Percentiles rank a stretch among this genome's conserved stretches.
These are phyloP conservation scores for Cyclotella choctawhatcheeana DNA, from an alignment of 108 stramenopile species.

Conservation along the genomic window DNA sequence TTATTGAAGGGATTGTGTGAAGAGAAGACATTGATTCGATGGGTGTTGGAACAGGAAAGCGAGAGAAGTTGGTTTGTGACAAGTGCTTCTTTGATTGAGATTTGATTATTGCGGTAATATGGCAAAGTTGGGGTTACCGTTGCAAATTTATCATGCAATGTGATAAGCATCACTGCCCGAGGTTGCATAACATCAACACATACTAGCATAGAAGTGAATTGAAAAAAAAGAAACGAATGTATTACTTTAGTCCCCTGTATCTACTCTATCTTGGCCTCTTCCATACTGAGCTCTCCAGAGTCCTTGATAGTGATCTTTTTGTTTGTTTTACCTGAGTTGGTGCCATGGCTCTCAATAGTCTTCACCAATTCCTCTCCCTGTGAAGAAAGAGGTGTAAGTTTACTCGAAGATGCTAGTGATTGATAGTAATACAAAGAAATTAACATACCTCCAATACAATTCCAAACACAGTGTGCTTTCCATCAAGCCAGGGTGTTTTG, in stretches of 20 bases:
- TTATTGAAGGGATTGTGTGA: conserved; percentile 37
- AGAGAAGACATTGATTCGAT: conserved; percentile 32
- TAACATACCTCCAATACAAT: conserved; percentile 81
- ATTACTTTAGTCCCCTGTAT: conserved; percentile 1
- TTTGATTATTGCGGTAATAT: neutral
- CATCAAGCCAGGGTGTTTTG: conserved; percentile 97
- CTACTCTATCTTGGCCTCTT: neutral
- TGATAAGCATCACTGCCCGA: too few species aligned
- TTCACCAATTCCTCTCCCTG: conserved; percentile 91
- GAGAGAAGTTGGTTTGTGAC: conserved; percentile 47
- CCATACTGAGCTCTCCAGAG: conserved; percentile 85
- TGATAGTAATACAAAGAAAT: neutral
- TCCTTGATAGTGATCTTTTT: conserved; percentile 86
- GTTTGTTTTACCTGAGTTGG: conserved; percentile 73
- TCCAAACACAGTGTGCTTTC: conserved; percentile 97
- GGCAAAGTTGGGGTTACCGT: neutral
- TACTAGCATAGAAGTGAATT: too few species aligned
- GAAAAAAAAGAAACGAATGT: neutral
- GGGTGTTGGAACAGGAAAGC: conserved; percentile 51
- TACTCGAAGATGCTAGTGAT: too few species aligned
- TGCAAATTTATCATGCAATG: too few species aligned
- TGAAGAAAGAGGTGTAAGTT: neutral
- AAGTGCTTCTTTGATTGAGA: conserved; percentile 44
- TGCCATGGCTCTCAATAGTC: conserved; percentile 80
- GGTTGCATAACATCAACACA: too few species aligned